Conservation (phyloP, 805 yeast species). For the Sugiyamaella lignohabitans region DNA sequence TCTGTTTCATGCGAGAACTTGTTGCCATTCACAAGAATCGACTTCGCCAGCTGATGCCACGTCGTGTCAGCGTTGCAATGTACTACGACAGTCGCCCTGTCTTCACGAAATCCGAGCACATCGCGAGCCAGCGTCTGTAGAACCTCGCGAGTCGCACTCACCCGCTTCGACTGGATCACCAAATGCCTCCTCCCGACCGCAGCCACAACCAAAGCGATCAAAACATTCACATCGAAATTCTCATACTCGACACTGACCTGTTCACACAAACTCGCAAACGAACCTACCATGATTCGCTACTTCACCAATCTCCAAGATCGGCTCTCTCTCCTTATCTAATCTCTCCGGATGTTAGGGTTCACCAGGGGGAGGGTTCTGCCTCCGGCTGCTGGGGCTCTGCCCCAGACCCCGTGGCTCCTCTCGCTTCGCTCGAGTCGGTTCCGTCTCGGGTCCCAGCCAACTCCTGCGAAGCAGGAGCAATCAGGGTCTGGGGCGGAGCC, state of each 20-base stretch:
- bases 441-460: too few species aligned
- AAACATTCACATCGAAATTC: conserved; percentile 12
- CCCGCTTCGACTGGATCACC: conserved; percentile 9
- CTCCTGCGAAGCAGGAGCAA: too few species aligned
- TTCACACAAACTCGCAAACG: conserved; percentile 14
- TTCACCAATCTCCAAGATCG: too few species aligned
- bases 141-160: background rate
- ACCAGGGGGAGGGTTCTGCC: too few species aligned
- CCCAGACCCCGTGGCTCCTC: too few species aligned
- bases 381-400: too few species aligned
- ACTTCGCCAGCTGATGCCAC: conserved; percentile 2
- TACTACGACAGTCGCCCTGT: background rate
- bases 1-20: background rate
- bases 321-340: too few species aligned
- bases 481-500: too few species aligned
- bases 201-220: conserved; percentile 15
- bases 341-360: too few species aligned
- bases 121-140: background rate
- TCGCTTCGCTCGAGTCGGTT: too few species aligned
- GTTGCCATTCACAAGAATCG: background rate
- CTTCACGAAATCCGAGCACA: background rate
- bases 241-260: conserved; percentile 5
- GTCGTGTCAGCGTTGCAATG: conserved; percentile 8
- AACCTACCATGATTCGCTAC: too few species aligned
- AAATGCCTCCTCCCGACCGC: conserved; percentile 8